Percentiles rank a stretch among this genome's conserved stretches.
Conservation (phyloP, 768 basidiomycete genomes). For the Phlebiopsis gigantea region DNA sequence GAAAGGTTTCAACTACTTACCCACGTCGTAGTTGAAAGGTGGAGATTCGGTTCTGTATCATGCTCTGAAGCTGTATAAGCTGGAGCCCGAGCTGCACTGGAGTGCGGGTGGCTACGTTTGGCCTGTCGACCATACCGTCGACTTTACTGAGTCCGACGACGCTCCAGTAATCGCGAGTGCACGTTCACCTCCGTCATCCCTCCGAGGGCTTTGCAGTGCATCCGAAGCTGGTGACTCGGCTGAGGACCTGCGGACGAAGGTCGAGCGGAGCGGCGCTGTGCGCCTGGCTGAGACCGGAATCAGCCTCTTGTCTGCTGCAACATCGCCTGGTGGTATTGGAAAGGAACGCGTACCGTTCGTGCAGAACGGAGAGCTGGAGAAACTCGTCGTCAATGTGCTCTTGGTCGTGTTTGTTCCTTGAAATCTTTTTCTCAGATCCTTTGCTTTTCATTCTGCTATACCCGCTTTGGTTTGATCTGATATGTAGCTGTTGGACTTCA, state of each 20-base stretch:
- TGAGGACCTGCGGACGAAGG: slow-evolving; percentile 42
- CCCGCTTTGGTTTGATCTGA: neutral
- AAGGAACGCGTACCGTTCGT: slow-evolving; percentile 70
- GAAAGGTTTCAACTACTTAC: too few relatives aligned
- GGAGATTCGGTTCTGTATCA: slow-evolving; percentile 73
- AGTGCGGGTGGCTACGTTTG: slow-evolving; percentile 80
- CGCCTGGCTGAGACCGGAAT: slow-evolving; percentile 60
- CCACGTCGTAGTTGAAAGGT: slow-evolving; percentile 65
- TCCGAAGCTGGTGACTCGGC: slow-evolving; percentile 36
- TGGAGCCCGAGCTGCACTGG: slow-evolving; percentile 72
- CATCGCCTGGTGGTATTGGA: slow-evolving; percentile 39
- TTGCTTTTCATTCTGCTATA: neutral
- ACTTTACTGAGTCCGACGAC: slow-evolving; percentile 47
- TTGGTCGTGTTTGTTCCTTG: slow-evolving; percentile 66
- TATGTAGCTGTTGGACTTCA: slow-evolving; percentile 6
- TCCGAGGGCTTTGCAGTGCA: slow-evolving; percentile 38
- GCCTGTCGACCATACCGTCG: slow-evolving; percentile 67
- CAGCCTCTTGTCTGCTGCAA: slow-evolving; percentile 49
- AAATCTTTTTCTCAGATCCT: too few relatives aligned
- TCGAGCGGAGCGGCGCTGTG: slow-evolving; percentile 66
- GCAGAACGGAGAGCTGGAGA: slow-evolving; percentile 55
- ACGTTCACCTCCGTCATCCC: slow-evolving; percentile 21
- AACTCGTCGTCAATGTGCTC: slow-evolving; percentile 70
- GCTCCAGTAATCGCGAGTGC: slow-evolving; percentile 15
- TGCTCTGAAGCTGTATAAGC: slow-evolving; percentile 71